A percentile compares a stretch with the other conserved stretches of the same genome.
phyloP scores from a whole-genome alignment of 495 filamentous ascomycete genomes.

The Rhypophila decipiens region DNA sequence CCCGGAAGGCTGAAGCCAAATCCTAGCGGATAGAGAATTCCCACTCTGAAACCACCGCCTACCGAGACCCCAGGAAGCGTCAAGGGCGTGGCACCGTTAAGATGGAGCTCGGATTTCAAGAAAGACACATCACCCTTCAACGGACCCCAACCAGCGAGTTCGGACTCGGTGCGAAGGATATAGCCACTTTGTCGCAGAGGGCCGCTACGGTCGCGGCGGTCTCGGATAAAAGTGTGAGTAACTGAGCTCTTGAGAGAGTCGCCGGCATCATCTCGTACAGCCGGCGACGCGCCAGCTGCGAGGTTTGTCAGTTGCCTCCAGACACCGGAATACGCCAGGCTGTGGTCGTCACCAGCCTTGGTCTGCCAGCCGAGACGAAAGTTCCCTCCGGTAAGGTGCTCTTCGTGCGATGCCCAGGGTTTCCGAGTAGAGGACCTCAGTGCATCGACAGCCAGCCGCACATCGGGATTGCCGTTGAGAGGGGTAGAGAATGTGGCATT shows the following conservation, averaged over 20 bases:
- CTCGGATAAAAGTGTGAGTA: slow-evolving; percentile 71
- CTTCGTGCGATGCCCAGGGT: slow-evolving; percentile 87
- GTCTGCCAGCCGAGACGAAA: slow-evolving; percentile 68
- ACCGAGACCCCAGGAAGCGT: slow-evolving; percentile 61
- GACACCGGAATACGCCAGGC: slow-evolving; percentile 68
- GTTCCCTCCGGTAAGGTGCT: slow-evolving; percentile 73
- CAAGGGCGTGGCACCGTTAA: slow-evolving; percentile 66
- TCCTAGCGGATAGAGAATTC: slow-evolving; percentile 53
- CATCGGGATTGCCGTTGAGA: slow-evolving; percentile 69
- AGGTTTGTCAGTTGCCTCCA: slow-evolving; percentile 88
- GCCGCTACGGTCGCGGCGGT: slow-evolving; percentile 61
- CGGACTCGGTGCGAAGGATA: slow-evolving; percentile 65
- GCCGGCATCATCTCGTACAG: slow-evolving; percentile 76
- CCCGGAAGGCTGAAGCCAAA: slow-evolving; percentile 48
- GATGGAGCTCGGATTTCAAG: slow-evolving; percentile 78
- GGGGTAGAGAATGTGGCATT: slow-evolving; percentile 77
- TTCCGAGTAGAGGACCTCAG: slow-evolving; percentile 78
- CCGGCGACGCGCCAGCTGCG: slow-evolving; percentile 64
- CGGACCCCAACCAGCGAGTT: slow-evolving; percentile 80
- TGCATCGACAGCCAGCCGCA: slow-evolving; percentile 66
- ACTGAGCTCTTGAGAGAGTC: slow-evolving; percentile 86
- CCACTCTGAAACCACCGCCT: slow-evolving; percentile 44
- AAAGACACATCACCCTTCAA: slow-evolving; percentile 87
- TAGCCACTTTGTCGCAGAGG: slow-evolving; percentile 77
- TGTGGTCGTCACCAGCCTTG: slow-evolving; percentile 56